These are phyloP conservation scores for Melanomma pulvis-pyrius DNA, from an alignment of 495 filamentous ascomycete genomes.

Conservation along the genomic window DNA sequence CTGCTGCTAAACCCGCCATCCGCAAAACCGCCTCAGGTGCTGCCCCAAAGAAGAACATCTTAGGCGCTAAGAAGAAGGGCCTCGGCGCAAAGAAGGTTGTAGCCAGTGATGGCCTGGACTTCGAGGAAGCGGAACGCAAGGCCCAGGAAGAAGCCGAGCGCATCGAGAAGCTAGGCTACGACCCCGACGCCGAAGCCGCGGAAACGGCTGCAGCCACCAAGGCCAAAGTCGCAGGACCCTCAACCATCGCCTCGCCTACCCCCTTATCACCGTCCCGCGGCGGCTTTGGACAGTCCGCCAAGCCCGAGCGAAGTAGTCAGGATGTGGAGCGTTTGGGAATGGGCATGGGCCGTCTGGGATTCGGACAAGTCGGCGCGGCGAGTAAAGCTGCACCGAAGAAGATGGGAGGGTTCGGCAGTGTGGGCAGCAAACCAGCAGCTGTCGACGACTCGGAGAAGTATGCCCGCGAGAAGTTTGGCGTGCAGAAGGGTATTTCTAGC, in stretches of 20 bases:
- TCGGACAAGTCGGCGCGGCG: slow-evolving; percentile 77
- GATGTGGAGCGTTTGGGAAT: slow-evolving; percentile 91
- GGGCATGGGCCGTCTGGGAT: slow-evolving; percentile 84
- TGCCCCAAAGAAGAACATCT: slow-evolving; percentile 85
- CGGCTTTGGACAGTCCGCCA: slow-evolving; percentile 60
- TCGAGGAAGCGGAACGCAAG: slow-evolving; percentile 95
- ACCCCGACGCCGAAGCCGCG: slow-evolving; percentile 76
- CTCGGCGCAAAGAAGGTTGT: slow-evolving; percentile 87
- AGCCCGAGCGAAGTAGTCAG: slow-evolving; percentile 61
- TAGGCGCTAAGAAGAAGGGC: slow-evolving; percentile 93
- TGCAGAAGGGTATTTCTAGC: slow-evolving; percentile 93
- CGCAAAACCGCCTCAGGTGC: slow-evolving; percentile 66
- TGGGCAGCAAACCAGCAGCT: slow-evolving; percentile 56
- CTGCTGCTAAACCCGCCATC: slow-evolving; percentile 72
- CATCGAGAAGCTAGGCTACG: slow-evolving; percentile 97
- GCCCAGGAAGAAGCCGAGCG: slow-evolving; percentile 97
- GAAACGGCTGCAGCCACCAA: slow-evolving; percentile 46
- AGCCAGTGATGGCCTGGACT: slow-evolving; percentile 73
- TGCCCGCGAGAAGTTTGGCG: slow-evolving; percentile 81
- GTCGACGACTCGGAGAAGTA: slow-evolving; percentile 73
- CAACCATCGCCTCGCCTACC: slow-evolving; percentile 68
- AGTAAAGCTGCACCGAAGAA: slow-evolving; percentile 64
- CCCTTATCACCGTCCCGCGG: slow-evolving; percentile 67
- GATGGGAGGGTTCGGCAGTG: slow-evolving; percentile 75
- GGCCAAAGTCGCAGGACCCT: slow-evolving; percentile 6